These are phyloP conservation scores for Pseudomassariella vexata DNA, from an alignment of 2,329 filamentous ascomycete species.

Conservation along the genomic window DNA sequence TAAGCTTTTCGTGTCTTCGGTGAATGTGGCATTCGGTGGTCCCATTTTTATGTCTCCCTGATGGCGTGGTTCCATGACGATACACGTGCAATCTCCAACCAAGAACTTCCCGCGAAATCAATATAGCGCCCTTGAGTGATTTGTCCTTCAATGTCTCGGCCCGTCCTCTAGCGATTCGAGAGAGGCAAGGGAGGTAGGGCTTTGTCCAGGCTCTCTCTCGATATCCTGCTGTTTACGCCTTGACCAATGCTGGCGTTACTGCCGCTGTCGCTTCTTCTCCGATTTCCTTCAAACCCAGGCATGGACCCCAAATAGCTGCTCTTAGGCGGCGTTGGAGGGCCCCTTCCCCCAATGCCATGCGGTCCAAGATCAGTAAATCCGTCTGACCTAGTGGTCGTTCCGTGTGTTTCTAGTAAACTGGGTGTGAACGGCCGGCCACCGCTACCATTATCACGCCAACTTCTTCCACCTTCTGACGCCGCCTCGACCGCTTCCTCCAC, in stretches of 20 bases:
- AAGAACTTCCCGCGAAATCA: not conserved
- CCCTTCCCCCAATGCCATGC: conserved; percentile 23
- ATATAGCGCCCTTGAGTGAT: conserved; percentile 2
- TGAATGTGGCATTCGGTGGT: conserved; percentile 1
- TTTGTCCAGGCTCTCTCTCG: conserved; percentile 56
- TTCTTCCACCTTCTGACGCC: conserved; percentile 57
- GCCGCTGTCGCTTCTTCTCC: conserved; percentile 15
- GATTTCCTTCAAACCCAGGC: conserved; percentile 31
- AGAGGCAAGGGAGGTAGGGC: conserved; percentile 50
- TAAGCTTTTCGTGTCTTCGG: conserved; percentile 2
- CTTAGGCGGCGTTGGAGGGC: conserved; percentile 44
- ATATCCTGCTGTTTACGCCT: conserved; percentile 32
- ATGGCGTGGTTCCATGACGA: too few species aligned
- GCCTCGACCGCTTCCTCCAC: conserved; percentile 87
- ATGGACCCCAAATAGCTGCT: conserved; percentile 31
- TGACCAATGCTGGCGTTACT: conserved; percentile 24
- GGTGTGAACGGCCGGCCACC: conserved; percentile 27
- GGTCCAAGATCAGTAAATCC: conserved; percentile 26
- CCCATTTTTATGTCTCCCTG: not conserved
- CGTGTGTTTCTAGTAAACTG: conserved; percentile 22
- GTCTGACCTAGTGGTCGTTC: conserved; percentile 23
- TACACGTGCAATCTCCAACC: not conserved
- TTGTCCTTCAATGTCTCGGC: conserved; percentile 8
- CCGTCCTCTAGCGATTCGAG: too few species aligned
- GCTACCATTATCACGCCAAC: conserved; percentile 38